Base-by-base conservation (phyloP, 169 alveolate genomes). In the Eimeria praecox region DNA sequence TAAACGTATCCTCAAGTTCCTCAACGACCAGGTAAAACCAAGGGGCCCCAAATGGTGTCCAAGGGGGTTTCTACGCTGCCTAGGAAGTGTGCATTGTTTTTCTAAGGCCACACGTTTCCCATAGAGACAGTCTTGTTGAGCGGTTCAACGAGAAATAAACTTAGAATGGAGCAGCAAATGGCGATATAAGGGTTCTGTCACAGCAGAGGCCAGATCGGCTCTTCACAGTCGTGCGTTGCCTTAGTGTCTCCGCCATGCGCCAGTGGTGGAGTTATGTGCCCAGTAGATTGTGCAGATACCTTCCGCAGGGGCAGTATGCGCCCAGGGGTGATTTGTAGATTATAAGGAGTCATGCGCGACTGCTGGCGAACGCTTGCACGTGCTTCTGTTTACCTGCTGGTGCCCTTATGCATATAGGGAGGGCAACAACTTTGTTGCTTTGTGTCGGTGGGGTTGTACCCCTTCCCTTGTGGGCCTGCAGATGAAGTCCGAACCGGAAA, bases 11-110 rank as follows among this genome's bases (percentile, higher is more conserved):
- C 97, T 99, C 77, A 98, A 98, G 95, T 97, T 98, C 95, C 96
- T 99, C 89, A 98, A 98, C 78, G 99, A 98, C 93, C 99, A 99
- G 97, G 98, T 98, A 59, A 95, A 75, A 64, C 16, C 14, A 64
- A 6, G 8, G 12, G 42, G 77, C 77, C 16, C 8, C 77, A n/a
- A 9, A 64, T 9, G 77, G 77, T 16, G 42, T 1, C 0, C 20
- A 3, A 20, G 33, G 69, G 27, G 69, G 3, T 3, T 22, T 59
- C 33, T 20, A 59, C 30, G 27, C 33, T 59, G 69, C 9, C 27
- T 16, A 20, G 22, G 77, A 64, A 14, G 38, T 30, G 35, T 52
- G 20, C 33, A 59, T 9, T 12, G n/a, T 20, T 4, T 62, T n/a
- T 64, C 3, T 27, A 24, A 4, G 38, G 24, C 12, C 24, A 16